These are phyloP conservation scores for Strigomonas oncopelti DNA, from an alignment of 208 protist genomes.

Conservation along the genomic window DNA sequence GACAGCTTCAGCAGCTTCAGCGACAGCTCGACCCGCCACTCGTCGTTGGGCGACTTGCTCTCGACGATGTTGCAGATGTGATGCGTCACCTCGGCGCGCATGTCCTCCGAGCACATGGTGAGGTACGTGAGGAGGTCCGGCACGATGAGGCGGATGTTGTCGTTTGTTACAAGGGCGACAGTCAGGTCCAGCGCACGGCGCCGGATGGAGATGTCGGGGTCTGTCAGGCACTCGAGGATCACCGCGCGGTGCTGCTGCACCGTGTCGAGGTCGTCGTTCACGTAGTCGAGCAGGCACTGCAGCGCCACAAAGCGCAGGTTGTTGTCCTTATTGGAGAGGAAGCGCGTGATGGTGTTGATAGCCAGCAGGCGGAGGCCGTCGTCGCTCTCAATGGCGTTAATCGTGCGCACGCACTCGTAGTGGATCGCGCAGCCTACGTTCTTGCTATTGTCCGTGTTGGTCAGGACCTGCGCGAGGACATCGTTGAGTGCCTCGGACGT, in stretches of 20 bases:
- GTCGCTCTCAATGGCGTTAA: conserved; percentile 96
- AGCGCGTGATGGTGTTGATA: conserved; percentile 98
- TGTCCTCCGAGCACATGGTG: conserved; percentile 86
- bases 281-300: conserved; percentile 89
- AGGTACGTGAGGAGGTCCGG: conserved; percentile 95
- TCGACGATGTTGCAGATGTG: conserved; percentile 93
- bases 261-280: conserved; percentile 75
- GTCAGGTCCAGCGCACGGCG: conserved; percentile 95
- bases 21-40: conserved; percentile 97
- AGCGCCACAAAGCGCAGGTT: conserved; percentile 99
- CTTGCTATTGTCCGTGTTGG: conserved; percentile 94
- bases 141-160: conserved; percentile 92
- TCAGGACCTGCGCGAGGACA: conserved; percentile 97
- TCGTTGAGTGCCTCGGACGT: conserved; percentile 96
- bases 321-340: conserved; percentile 96
- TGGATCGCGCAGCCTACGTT: conserved; percentile 98
- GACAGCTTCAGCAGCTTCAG: conserved; percentile 89
- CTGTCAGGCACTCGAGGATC: conserved; percentile 96
- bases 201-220: conserved; percentile 96
- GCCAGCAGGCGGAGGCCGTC: conserved; percentile 88
- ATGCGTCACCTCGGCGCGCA: conserved; percentile 90
- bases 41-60: conserved; percentile 88
- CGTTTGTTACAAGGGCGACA: conserved; percentile 94
- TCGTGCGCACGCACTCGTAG: conserved; percentile 98
- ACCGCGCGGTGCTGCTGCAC: conserved; percentile 91